These are phyloP conservation scores for Hydrangea macrophylla DNA, from an alignment of 148 eudicot genomes.

Conservation along the genomic window DNA sequence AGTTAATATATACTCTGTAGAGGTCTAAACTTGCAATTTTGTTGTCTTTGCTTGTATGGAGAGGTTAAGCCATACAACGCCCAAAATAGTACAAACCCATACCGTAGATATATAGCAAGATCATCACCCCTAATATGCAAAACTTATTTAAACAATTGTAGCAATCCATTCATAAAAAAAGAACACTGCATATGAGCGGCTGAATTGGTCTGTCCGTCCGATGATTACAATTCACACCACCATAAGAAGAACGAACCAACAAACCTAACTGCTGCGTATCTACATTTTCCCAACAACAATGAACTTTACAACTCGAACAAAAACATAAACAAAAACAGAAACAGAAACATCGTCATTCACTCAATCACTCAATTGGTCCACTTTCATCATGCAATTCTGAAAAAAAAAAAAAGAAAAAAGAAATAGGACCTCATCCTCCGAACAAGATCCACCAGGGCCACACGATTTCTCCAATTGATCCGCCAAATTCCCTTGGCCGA, in stretches of 20 bases:
- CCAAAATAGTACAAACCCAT: no score
- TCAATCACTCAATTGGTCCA: slow-evolving; percentile 19
- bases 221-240: slow-evolving; percentile 7
- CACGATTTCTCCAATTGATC: slow-evolving; percentile 28
- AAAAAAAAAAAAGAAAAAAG: no score
- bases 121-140: no score
- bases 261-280: slow-evolving; percentile 12
- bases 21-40: no score
- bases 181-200: not conserved
- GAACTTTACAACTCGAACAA: not conserved
- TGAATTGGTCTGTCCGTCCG: not conserved
- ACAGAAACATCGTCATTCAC: not conserved
- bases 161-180: no score
- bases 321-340: not conserved
- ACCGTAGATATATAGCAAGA: no score
- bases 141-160: no score
- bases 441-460: slow-evolving; percentile 14
- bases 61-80: no score
- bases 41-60: no score
- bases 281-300: slow-evolving; percentile 11
- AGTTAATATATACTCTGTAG: no score
- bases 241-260: no score
- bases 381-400: slow-evolving; percentile 18
- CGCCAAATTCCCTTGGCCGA: slow-evolving; percentile 18
- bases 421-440: slow-evolving; percentile 15